Evolutionary conservation across 352 stramenopile species (phyloP).

Genomic region (Thraustochytrium sp.): DNA sequence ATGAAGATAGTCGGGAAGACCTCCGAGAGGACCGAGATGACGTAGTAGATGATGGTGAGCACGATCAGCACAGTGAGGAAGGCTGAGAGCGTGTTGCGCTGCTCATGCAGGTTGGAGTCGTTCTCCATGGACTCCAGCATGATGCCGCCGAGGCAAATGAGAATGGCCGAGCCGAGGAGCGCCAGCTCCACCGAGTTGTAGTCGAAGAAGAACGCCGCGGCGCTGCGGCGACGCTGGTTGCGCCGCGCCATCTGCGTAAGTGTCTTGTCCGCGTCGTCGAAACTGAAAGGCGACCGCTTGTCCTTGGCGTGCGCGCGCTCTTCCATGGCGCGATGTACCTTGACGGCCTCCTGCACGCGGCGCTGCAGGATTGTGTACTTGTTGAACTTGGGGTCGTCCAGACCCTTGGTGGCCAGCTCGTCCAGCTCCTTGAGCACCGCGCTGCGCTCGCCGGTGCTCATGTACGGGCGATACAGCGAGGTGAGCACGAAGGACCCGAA

Average conservation of each 20-base stretch:
- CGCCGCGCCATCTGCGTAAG: not conserved
- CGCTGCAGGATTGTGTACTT: not conserved
- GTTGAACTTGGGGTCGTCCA: constrained; percentile 29
- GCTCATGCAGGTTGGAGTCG: not conserved
- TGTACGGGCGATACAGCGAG: constrained; percentile 66
- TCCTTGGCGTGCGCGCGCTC: not conserved
- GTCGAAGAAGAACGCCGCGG: constrained; percentile 45
- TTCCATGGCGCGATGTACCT: constrained; percentile 2
- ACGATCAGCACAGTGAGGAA: constrained; percentile 44
- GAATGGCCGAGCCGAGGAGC: constrained; percentile 45
- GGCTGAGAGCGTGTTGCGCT: not conserved
- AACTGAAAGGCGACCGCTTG: not conserved
- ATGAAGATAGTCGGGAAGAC: constrained; percentile 10
- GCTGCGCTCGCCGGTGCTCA: constrained; percentile 63
- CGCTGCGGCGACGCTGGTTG: not conserved
- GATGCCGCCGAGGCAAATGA: constrained; percentile 48
- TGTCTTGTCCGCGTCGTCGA: constrained; percentile 1
- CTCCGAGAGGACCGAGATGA: not conserved
- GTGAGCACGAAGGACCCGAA: constrained; percentile 68
- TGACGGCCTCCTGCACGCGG: constrained; percentile 12
- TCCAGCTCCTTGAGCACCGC: constrained; percentile 56
- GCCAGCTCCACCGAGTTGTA: constrained; percentile 53
- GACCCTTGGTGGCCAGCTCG: not conserved
- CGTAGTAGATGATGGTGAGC: constrained; percentile 11
- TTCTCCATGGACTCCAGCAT: constrained; percentile 41